These are phyloP conservation scores for Kodamaea plutei DNA, from an alignment of 1,139 yeast species.

Conservation along the genomic window DNA sequence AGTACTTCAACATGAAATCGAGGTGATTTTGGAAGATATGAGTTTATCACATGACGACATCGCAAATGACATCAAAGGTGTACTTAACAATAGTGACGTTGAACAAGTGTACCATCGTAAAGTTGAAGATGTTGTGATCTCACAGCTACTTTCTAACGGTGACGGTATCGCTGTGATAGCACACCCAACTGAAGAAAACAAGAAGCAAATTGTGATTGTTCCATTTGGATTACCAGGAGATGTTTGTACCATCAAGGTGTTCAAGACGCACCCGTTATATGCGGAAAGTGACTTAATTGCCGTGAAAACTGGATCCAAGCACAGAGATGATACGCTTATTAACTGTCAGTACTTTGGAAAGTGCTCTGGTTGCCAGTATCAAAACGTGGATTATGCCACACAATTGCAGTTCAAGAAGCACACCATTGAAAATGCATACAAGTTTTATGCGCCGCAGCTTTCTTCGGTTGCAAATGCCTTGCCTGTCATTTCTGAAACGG, in stretches of 20 bases:
- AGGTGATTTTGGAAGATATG: conserved; percentile 46
- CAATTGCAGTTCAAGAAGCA: conserved; percentile 70
- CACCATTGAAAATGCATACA: conserved; percentile 79
- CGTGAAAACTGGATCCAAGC: conserved; percentile 42
- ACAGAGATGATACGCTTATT: conserved; percentile 50
- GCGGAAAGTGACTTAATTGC: conserved; percentile 71
- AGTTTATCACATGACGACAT: conserved; percentile 45
- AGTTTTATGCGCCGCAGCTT: conserved; percentile 56
- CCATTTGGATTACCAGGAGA: conserved; percentile 94
- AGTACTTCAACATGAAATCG: conserved; percentile 70
- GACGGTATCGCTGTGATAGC: conserved; percentile 65
- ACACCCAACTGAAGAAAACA: conserved; percentile 47
- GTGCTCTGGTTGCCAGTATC: conserved; percentile 88
- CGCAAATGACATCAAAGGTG: conserved; percentile 57
- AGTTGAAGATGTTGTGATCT: conserved; percentile 54
- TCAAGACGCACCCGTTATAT: conserved; percentile 72
- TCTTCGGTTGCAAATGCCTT: conserved; percentile 42
- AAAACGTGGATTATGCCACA: conserved; percentile 64
- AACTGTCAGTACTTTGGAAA: conserved; percentile 44
- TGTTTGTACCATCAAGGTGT: conserved; percentile 60
- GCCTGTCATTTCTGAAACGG: conserved; percentile 64
- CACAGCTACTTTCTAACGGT: conserved; percentile 69
- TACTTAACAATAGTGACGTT: conserved; percentile 57
- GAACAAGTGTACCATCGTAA: conserved; percentile 55
- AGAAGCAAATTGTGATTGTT: conserved; percentile 49